phyloP scores from a whole-genome alignment of 768 basidiomycete species.

The Mycena rosella region DNA sequence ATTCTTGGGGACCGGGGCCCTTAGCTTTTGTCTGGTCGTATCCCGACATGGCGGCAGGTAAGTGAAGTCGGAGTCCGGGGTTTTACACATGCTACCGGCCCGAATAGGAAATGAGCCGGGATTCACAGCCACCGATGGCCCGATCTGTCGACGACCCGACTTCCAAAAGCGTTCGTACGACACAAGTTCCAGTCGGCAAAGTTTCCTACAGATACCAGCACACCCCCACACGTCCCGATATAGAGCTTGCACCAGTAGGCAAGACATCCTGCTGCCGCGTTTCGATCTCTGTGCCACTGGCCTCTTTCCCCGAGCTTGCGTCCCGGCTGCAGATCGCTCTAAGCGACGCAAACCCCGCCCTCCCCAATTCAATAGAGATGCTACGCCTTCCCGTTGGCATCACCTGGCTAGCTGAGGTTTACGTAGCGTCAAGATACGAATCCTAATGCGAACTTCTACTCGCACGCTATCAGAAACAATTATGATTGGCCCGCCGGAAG shows the following conservation, averaged over 20 bases:
- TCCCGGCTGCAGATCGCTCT: conserved; percentile 5
- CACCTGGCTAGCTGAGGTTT: not conserved
- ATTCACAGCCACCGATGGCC: too few relatives aligned
- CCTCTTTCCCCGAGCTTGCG: not conserved
- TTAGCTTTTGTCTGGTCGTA: conserved; percentile 51
- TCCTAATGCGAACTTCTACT: conserved; percentile 25
- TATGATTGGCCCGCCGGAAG: conserved; percentile 34
- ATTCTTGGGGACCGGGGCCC: conserved; percentile 58
- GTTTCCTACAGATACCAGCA: too few relatives aligned
- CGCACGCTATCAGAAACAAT: conserved; percentile 32
- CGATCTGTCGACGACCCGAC: too few relatives aligned
- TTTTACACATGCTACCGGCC: too few relatives aligned
- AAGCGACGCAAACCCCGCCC: conserved; percentile 17
- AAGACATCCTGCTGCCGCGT: conserved; percentile 5
- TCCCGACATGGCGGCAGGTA: conserved; percentile 44
- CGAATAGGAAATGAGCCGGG: too few relatives aligned
- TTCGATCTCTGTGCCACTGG: conserved; percentile 1
- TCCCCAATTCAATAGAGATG: too few relatives aligned
- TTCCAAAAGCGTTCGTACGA: too few relatives aligned
- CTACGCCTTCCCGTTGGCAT: conserved; percentile 2
- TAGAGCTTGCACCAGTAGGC: too few relatives aligned
- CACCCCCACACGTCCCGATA: too few relatives aligned
- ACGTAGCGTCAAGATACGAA: not conserved
- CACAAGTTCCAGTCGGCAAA: too few relatives aligned
- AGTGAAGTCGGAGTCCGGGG: too few relatives aligned